phyloP scores from a whole-genome alignment of 306 rosid species.

The Castanopsis chinensis region DNA sequence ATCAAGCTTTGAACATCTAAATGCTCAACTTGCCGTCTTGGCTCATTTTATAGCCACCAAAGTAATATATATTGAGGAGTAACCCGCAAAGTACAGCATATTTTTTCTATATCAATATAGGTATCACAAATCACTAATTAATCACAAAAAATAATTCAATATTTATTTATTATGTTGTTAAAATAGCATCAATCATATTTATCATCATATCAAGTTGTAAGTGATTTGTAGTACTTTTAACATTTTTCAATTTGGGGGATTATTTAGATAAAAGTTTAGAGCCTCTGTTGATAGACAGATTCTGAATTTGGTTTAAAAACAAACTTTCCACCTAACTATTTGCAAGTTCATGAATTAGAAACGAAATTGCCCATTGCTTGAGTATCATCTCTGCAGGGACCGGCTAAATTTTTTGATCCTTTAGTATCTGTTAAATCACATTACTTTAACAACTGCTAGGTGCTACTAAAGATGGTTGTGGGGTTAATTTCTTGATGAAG shows the following conservation, averaged over 20 bases:
- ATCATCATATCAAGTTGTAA: too few relatives aligned
- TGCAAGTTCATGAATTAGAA: neutral
- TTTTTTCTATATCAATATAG: too few relatives aligned
- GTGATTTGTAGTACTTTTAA: too few relatives aligned
- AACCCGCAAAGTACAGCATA: too few relatives aligned
- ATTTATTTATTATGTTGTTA: too few relatives aligned
- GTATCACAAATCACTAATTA: too few relatives aligned
- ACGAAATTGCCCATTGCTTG: neutral
- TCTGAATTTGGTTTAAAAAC: conserved; percentile 14
- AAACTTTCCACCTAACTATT: conserved; percentile 19
- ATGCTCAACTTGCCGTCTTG: too few relatives aligned
- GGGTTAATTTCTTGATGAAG: conserved; percentile 5
- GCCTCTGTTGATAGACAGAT: neutral
- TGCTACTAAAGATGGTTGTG: neutral
- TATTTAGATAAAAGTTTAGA: neutral
- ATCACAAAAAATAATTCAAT: too few relatives aligned
- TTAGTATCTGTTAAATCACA: neutral
- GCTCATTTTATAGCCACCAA: too few relatives aligned
- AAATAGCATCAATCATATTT: too few relatives aligned
- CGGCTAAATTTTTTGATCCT: neutral
- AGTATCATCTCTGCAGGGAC: neutral
- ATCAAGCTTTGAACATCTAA: too few relatives aligned
- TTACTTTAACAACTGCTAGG: neutral
- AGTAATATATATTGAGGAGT: too few relatives aligned
- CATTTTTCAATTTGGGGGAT: neutral